These are phyloP conservation scores for Stygiomarasmius scandens DNA, from an alignment of 1,284 basidiomycete genomes.

Conservation along the genomic window DNA sequence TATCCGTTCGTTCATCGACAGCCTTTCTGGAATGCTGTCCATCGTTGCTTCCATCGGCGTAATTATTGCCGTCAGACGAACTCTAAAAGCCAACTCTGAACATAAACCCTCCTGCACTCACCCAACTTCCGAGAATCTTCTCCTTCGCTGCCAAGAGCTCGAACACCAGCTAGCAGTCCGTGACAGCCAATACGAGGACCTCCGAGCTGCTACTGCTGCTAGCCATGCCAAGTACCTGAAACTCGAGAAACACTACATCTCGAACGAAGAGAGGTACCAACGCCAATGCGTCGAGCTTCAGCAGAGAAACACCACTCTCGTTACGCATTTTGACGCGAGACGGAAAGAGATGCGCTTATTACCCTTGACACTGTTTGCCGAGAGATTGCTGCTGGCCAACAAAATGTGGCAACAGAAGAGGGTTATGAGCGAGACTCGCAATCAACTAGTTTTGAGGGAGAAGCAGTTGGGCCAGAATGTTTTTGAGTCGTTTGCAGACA, in stretches of 20 bases:
- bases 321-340: neutral
- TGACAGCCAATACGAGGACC: constrained; percentile 9
- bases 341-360: neutral
- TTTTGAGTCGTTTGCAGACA: constrained; percentile 40
- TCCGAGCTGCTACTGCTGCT: constrained; percentile 9
- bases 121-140: neutral
- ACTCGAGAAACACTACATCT: constrained; percentile 14
- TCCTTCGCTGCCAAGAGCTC: constrained; percentile 3
- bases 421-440: constrained; percentile 34
- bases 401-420: constrained; percentile 43
- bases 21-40: neutral
- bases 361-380: constrained; percentile 42
- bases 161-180: constrained; percentile 10
- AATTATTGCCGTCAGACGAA: constrained; percentile 1
- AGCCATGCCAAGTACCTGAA: constrained; percentile 17
- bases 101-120: neutral
- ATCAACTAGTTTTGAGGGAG: constrained; percentile 21
- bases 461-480: constrained; percentile 27
- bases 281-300: constrained; percentile 10
- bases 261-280: constrained; percentile 14
- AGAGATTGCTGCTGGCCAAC: constrained; percentile 42
- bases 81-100: neutral
- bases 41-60: constrained; percentile 9
- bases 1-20: neutral
- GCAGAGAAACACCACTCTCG: constrained; percentile 5